Conservation (phyloP, 805 yeast genomes). For the Hanseniaspora pseudoguilliermondii region DNA sequence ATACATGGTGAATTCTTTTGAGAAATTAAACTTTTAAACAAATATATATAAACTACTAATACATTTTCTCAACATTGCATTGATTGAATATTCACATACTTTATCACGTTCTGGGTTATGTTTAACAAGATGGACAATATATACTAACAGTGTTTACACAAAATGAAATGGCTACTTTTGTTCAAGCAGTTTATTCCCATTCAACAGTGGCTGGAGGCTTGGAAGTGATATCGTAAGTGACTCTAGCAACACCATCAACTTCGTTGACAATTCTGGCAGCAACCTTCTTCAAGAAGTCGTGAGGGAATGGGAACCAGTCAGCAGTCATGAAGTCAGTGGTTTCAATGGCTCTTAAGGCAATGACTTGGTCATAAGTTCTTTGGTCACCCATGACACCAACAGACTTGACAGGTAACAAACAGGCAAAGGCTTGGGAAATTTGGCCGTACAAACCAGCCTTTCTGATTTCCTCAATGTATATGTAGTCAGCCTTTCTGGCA, state of each 20-base stretch:
- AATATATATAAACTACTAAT: too few species aligned
- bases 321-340: constrained; percentile 99
- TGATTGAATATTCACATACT: too few species aligned
- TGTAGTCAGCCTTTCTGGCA: constrained; percentile 93
- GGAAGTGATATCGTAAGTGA: constrained; percentile 94
- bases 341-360: constrained; percentile 96
- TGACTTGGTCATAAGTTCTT: constrained; percentile 97
- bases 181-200: constrained; percentile 62
- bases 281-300: constrained; percentile 78
- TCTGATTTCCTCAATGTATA: constrained; percentile 91
- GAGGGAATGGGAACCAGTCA: constrained; percentile 94
- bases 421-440: constrained; percentile 96
- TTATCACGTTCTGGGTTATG: too few species aligned
- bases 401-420: constrained; percentile 89
- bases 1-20: too few species aligned
- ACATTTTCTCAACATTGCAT: too few species aligned
- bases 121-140: not conserved
- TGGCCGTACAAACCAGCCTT: constrained; percentile 83
- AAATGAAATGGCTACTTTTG: not conserved
- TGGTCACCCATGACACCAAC: constrained; percentile 99
- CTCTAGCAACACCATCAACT: constrained; percentile 98
- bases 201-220: constrained; percentile 99
- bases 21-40: not conserved
- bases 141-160: not conserved
- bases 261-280: constrained; percentile 95